phyloP scores from a whole-genome alignment of 1,284 basidiomycete species.

The Naganishia albida region DNA sequence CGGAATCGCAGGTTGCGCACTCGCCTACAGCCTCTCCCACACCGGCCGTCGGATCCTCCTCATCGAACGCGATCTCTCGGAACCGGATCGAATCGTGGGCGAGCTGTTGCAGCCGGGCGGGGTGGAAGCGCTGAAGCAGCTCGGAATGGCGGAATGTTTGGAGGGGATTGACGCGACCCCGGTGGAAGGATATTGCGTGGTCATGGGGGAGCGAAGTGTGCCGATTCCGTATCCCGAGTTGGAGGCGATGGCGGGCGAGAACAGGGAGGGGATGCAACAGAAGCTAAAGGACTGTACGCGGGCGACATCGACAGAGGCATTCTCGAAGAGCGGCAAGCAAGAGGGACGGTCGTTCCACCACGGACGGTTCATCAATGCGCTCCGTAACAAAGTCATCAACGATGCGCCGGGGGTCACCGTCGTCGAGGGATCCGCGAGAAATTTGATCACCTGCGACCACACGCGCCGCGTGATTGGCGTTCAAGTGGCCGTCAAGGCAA shows the following conservation, averaged over 20 bases:
- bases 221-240: conserved; percentile 85
- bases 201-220: conserved; percentile 56
- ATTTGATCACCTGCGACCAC: conserved; percentile 66
- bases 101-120: conserved; percentile 96
- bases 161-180: conserved; percentile 86
- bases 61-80: conserved; percentile 81
- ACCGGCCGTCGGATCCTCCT: conserved; percentile 65
- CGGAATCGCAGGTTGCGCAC: conserved; percentile 76
- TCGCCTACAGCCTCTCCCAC: conserved; percentile 58
- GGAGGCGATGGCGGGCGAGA: conserved; percentile 52
- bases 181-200: conserved; percentile 84
- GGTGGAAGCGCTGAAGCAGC: conserved; percentile 69
- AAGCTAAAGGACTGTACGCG: background rate
- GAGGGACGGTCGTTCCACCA: conserved; percentile 87
- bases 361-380: conserved; percentile 81
- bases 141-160: conserved; percentile 71
- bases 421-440: conserved; percentile 78
- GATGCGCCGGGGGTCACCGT: conserved; percentile 57
- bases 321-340: conserved; percentile 47
- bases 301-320: background rate
- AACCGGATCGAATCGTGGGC: conserved; percentile 96
- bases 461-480: conserved; percentile 66
- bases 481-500: conserved; percentile 57
- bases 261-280: conserved; percentile 13
- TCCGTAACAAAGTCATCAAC: conserved; percentile 67